phyloP scores from a whole-genome alignment of 345 rosid genomes.

The Viola odorata region DNA sequence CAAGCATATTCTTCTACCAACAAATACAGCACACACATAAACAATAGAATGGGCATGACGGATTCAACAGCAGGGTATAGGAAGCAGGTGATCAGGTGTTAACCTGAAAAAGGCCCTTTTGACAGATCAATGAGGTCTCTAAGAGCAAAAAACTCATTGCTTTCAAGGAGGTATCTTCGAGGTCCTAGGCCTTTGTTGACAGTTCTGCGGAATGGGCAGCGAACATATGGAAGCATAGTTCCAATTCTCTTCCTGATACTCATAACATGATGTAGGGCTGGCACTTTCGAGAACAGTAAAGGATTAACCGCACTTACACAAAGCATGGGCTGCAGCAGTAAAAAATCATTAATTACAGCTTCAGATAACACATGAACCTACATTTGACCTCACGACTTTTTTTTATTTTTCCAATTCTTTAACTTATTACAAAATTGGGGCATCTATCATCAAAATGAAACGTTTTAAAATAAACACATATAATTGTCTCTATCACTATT shows the following conservation, averaged over 20 bases:
- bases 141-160: slow-evolving; percentile 83
- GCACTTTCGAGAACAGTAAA: slow-evolving; percentile 76
- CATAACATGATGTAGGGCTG: slow-evolving; percentile 78
- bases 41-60: neutral
- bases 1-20: neutral
- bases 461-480: neutral
- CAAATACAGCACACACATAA: neutral
- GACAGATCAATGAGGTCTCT: slow-evolving; percentile 95
- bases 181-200: slow-evolving; percentile 73
- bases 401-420: neutral
- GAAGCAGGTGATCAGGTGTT: slow-evolving; percentile 14
- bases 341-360: slow-evolving; percentile 16
- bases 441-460: slow-evolving; percentile 1
- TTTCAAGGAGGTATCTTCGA: slow-evolving; percentile 90
- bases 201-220: slow-evolving; percentile 80
- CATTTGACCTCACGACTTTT: neutral
- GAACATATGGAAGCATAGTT: slow-evolving; percentile 76
- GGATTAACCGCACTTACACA: slow-evolving; percentile 97
- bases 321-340: slow-evolving; percentile 76
- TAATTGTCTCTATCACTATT: too few relatives aligned
- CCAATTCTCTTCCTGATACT: slow-evolving; percentile 64
- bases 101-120: slow-evolving; percentile 96
- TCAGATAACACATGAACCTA: slow-evolving; percentile 1
- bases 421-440: neutral
- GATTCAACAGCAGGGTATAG: slow-evolving; percentile 1